phyloP scores from a whole-genome alignment of 2,329 filamentous ascomycete genomes.

The Mariannaea elegans region DNA sequence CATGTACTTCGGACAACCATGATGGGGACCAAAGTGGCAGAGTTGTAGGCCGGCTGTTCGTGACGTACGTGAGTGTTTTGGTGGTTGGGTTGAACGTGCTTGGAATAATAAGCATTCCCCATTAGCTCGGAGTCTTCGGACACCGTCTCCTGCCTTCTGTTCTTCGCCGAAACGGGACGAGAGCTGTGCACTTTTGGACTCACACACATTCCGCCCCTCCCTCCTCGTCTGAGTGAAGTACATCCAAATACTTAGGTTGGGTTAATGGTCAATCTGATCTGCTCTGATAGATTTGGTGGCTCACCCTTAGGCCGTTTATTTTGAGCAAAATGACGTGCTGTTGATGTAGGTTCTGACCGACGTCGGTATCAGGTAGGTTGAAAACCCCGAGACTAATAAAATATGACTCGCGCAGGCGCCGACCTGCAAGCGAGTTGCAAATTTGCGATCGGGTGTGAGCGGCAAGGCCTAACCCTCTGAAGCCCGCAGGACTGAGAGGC shows the following conservation, averaged over 20 bases:
- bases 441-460: conserved; percentile 20
- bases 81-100: conserved; percentile 25
- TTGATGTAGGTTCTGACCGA: conserved; percentile 19
- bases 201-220: conserved; percentile 21
- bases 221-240: neutral
- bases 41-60: conserved; percentile 25
- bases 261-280: conserved; percentile 14
- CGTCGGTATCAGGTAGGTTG: conserved; percentile 30
- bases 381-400: conserved; percentile 34
- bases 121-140: conserved; percentile 25
- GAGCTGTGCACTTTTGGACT: conserved; percentile 25
- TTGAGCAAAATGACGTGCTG: conserved; percentile 23
- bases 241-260: conserved; percentile 1
- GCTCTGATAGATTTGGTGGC: conserved; percentile 30
- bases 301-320: conserved; percentile 28
- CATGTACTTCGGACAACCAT: conserved; percentile 18
- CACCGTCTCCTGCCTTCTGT: conserved; percentile 28
- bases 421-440: conserved; percentile 25
- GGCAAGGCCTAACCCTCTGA: conserved; percentile 8
- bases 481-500: conserved; percentile 15
- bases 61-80: conserved; percentile 32
- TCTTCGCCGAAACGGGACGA: conserved; percentile 27
- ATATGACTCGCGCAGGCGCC: conserved; percentile 38
- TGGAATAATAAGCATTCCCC: conserved; percentile 23
- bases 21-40: conserved; percentile 17